Base-by-base conservation (phyloP, 2,329 filamentous ascomycete species). In the Salinomyces thailandicus region DNA sequence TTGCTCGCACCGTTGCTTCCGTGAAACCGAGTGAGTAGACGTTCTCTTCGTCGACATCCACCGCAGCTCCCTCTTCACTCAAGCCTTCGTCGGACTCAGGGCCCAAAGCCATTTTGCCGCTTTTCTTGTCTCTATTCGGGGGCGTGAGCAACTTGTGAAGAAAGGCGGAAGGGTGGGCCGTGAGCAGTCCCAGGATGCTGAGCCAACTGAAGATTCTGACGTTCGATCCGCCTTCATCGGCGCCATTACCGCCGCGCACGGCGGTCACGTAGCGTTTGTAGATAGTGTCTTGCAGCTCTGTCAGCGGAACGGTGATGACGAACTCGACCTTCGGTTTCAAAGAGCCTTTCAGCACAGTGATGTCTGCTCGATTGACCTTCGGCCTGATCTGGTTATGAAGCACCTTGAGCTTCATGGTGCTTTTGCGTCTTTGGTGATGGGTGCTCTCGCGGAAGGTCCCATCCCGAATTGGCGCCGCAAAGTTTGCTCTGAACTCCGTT, bases 251-350 rank as follows among this genome's bases (percentile, higher is more conserved):
- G 9, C 48, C 50, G 3, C 55, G 43, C 30, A 72, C 54, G 27
- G 57, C 59, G 15, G 55, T 42, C 4, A 75, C 62, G 47, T 70
- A 77, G 11, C 63, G 53, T 31, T 62, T 54, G 56, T 94, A 94
- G 0, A 78, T 68, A 2, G 63, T 50, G 29, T 58, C 61, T 57
- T 95, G 87, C 1, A 81, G 32, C 0, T 62, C 49, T 0, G 81
- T 84, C 8, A 91, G 63, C 5, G 79, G 74, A 5, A 94, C 66
- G 3, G 71, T 81, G 36, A 95, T 71, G 18, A 93, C 73, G 52
- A 89, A 94, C 53, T 95, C 87, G 5, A 71, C 73, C 56, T 94
- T 95, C 0, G 67, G 63, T 2, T 82, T 83, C 29, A 94, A 64
- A 26, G 78, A 74, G 9, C 76, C 65, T 43, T 72, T 71, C 29